Evolutionary conservation across 2,329 filamentous ascomycete species (phyloP), one percentile per base, ranked within the genome.

Genomic region (Byssothecium circinans): DNA sequence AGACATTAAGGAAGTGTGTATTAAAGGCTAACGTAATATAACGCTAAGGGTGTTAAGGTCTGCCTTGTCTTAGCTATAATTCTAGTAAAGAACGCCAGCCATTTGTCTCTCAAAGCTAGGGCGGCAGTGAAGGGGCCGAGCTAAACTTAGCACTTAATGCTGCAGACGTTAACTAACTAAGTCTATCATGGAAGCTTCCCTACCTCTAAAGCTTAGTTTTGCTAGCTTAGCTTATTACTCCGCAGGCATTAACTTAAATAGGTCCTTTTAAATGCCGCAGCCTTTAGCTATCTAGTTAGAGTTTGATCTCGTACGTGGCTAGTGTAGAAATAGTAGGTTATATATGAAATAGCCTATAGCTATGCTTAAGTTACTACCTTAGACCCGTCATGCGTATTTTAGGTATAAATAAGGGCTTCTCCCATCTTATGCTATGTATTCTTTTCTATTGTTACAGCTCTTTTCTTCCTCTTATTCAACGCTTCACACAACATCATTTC

Each of bases 391-490:
- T 35, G 18, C 22, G 32, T 37, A 43, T 43, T 20, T 43, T 7
- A 11, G 32, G 41, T 43, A 43, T 43, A 43, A 36, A 43, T 43
- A 2, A 43, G 17, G 32, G 10, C 41, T 43, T 43, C 30, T 43
- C 32, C 41, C 8, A 43, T 43, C 32, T 43, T 7, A 43, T 43
- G 35, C 8, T 18, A 43, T 43, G 18, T 27, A 43, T 43, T 36
- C 41, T 43, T 43, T 43, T 43, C 41, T 27, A 27, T 43, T 43
- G 29, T 37, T 43, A 32, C 18, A 43, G 41, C 41, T 43, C 41
- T 43, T 43, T 43, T 43, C 41, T 43, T 43, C 32, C 25, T 43
- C 32, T 43, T 11, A 27, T 43, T 37, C 18, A 43, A 32, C 41
- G 30, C 30, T 43, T 43, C 36, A 37, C 25, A 43, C 25, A 43